Evolutionary conservation across 805 yeast species (phyloP), one percentile per base, ranked within the genome.

Genomic region (Candida maltosa): DNA sequence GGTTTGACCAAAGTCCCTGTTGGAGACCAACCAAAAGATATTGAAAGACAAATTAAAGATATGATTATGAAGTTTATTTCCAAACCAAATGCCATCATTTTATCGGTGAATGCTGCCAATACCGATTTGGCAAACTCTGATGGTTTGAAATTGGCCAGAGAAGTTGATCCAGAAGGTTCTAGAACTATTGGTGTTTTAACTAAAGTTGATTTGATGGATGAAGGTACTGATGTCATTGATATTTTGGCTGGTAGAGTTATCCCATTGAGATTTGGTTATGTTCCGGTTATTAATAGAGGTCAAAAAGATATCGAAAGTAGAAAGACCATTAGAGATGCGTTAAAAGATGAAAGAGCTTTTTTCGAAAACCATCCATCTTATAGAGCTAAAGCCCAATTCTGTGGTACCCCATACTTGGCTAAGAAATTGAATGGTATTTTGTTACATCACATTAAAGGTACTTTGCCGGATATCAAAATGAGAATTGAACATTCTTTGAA

Each of bases 1-100:
- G 98, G 98, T 41, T 76, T 93, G 53, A 93, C 98, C 26, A 93
- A 93, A 59, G 98, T 93, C 25, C 98, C 98, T 4, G 96, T 93
- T 37, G 98, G 98, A 32, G 98, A 93, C 65, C 98, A 93, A 65
- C 98, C 98, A 37, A 83, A 85, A 51, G 98, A 93, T 61, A 93
- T 93, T 47, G 98, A 93, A 67, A 79, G 75, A 46, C 97, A 87
- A 65, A 93, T 93, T 52, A 81, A 88, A 54, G 95, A 88, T 45
- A 83, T 93, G 87, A 71, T 93, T 31, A 73, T 93, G 74, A 89
- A 88, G 62, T 93, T 83, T 57, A 89, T 93, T 46, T 83, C 96
- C 18, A 88, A 88, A 52, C 97, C 97, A 39, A 91, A 93, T 53
- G 95, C 97, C 42, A 86, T 93, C 46, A 83, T 93, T 40, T 71